Percentiles rank a stretch among this genome's conserved stretches.
Evolutionary conservation across 139 green algal genomes (phyloP).

Genomic region (Chlorella sp.): DNA sequence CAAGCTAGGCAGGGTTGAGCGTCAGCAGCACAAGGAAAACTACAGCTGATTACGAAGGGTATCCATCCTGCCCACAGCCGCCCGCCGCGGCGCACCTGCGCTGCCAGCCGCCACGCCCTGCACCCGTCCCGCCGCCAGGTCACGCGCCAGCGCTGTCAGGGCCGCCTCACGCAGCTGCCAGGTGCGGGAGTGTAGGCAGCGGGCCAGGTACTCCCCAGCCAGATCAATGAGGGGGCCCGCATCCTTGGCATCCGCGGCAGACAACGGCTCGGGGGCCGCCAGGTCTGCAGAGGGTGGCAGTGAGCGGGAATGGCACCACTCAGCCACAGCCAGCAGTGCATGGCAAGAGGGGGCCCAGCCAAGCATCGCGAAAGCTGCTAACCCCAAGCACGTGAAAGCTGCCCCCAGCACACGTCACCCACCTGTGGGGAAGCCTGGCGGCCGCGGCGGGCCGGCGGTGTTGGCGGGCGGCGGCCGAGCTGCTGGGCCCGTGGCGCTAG

Average conservation of each 20-base stretch:
- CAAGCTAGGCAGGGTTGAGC: no score
- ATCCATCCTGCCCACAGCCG: no score
- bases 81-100: neutral
- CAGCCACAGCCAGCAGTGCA: neutral
- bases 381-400: neutral
- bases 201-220: conserved; percentile 75
- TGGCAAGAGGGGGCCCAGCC: neutral
- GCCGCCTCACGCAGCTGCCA: conserved; percentile 92
- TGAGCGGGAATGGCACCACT: neutral
- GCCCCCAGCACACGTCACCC: neutral
- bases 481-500: neutral
- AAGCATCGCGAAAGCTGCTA: neutral
- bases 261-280: conserved; percentile 71
- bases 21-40: no score
- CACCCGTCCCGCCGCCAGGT: conserved; percentile 19
- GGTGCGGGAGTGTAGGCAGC: conserved; percentile 72
- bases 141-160: conserved; percentile 34
- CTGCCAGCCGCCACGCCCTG: neutral
- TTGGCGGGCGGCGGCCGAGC: neutral
- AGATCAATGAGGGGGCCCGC: conserved; percentile 65
- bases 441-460: conserved; percentile 26
- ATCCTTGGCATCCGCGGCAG: conserved; percentile 53
- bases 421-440: conserved; percentile 63
- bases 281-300: conserved; percentile 55
- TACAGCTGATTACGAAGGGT: no score